A percentile compares a stretch with the other conserved stretches of the same genome.
phyloP scores from a whole-genome alignment of 768 basidiomycete genomes.

The Lentinula raphanica region DNA sequence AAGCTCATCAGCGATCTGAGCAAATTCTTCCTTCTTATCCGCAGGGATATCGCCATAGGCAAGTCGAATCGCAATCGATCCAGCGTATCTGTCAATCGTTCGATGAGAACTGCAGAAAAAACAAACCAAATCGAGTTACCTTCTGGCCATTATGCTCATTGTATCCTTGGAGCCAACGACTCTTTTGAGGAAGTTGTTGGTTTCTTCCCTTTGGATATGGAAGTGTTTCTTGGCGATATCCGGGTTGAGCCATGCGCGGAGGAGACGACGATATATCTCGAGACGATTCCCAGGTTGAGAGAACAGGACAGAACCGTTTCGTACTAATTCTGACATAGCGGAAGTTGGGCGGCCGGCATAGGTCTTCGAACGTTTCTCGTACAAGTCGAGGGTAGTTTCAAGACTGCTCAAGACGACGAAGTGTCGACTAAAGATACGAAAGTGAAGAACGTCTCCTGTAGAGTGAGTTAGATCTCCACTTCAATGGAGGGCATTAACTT shows the following conservation, averaged over 20 bases:
- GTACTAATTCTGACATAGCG: not conserved
- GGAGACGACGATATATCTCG: not conserved
- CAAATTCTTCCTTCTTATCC: conserved; percentile 6
- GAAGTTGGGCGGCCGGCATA: conserved; percentile 1
- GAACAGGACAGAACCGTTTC: not conserved
- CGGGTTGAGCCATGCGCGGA: not conserved
- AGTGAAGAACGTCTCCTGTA: not conserved
- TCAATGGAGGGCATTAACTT: not conserved
- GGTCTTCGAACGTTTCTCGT: not conserved
- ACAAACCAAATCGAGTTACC: not conserved
- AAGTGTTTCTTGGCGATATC: conserved; percentile 1
- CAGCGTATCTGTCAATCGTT: conserved; percentile 3
- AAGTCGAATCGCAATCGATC: conserved; percentile 9
- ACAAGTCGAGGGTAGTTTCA: not conserved
- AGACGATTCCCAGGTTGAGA: not conserved
- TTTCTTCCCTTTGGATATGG: not conserved
- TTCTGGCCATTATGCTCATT: not conserved
- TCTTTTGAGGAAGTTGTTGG: not conserved
- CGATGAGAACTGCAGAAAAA: not conserved
- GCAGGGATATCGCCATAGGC: conserved; percentile 8
- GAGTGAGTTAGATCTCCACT: not conserved
- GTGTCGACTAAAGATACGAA: not conserved
- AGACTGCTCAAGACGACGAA: conserved; percentile 1
- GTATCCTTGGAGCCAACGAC: not conserved
- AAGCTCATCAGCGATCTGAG: conserved; percentile 6